Evolutionary conservation across 352 stramenopile species (phyloP), one percentile per base, ranked within the genome.

Genomic region (Phytophthora citricola): DNA sequence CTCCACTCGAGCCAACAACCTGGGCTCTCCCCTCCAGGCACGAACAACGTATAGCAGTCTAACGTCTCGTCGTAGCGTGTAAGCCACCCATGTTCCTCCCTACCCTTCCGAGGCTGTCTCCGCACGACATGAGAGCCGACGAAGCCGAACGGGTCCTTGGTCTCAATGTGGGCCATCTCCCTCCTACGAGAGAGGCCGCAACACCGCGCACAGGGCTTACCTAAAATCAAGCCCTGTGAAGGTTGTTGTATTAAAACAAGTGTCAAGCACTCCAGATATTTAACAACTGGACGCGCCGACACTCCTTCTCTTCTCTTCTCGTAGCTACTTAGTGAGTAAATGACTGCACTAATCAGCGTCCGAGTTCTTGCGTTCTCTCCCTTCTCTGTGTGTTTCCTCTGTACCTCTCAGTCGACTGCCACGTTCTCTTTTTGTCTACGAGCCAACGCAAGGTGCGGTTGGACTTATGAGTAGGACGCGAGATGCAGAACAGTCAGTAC

Each of bases 1-100:
- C n/a, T 90, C 82, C 15, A 61, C 71, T 41, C 83, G 71, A 38
- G 81, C 58, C 63, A 85, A 49, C n/a, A 70, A 49, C 64, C 50
- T 55, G 10, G 61, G 73, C 17, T 71, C 65, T 22, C 63, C 73
- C 61, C 63, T 24, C 64, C 73, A 10, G 85, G 85, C 11, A 87
- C 63, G 39, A 91, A 91, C 41, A 93, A 65, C 52, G 81, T 83
- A 66, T 92, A 93, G 58, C 52, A 71, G 62, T 93, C 85, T 34
- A 90, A 48, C 5, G 66, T 59, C 41, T 75, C 65, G 49, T 93
- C 78, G 58, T 90, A 93, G 29, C 81, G 75, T 46, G 85, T 93
- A 64, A 93, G 71, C 85, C 85, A 91, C 14, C 79, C 80, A 63
- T 87, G 81, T 50, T 81, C 75, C 17, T 76, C 61, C 7, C 40